Evolutionary conservation across 257 asterid species (phyloP).

Genomic region (Solanum verrucosum): DNA sequence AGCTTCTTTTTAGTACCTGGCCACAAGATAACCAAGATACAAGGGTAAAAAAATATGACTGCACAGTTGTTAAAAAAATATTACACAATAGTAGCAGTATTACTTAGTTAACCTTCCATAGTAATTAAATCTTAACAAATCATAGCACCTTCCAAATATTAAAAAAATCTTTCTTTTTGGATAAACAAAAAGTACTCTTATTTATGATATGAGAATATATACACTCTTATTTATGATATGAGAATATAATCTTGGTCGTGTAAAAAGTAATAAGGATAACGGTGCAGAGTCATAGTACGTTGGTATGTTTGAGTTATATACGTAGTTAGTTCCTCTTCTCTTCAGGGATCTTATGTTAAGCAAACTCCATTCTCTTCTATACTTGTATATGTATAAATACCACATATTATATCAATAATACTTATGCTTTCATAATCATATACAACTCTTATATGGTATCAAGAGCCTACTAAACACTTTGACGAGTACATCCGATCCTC

Average conservation of each 20-base stretch:
- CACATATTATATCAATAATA: no score
- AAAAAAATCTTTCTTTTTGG: no score
- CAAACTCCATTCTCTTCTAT: no score
- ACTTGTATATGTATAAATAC: no score
- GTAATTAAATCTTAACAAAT: background rate
- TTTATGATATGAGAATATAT: no score
- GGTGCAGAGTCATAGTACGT: no score
- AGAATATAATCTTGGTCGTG: background rate
- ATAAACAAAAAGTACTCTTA: background rate
- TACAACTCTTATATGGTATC: no score
- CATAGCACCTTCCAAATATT: background rate
- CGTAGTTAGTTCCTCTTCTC: background rate
- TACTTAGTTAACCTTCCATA: background rate
- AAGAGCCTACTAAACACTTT: no score
- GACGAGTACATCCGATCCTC: no score
- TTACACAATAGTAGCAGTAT: background rate
- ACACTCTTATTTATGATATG: no score
- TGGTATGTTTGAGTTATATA: background rate
- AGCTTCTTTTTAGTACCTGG: background rate
- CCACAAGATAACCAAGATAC: background rate
- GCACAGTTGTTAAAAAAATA: background rate
- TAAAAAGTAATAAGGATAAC: no score
- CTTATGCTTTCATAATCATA: no score
- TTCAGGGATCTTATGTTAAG: background rate
- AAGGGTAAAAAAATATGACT: background rate